Conservation (phyloP, 2,329 filamentous ascomycete genomes). For the Monilinia fructicola region DNA sequence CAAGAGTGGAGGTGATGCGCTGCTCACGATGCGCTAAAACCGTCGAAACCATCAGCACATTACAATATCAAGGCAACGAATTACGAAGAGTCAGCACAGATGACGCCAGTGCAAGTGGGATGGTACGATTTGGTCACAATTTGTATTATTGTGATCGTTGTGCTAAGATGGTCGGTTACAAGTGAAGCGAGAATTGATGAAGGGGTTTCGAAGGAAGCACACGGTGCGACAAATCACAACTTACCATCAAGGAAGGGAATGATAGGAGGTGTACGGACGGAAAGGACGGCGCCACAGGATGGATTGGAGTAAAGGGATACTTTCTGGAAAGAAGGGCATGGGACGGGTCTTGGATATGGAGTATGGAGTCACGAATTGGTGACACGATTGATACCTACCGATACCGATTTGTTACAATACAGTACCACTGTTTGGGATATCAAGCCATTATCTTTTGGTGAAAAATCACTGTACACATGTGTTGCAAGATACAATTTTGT, state of each 20-base stretch:
- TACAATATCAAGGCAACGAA: slow-evolving; percentile 25
- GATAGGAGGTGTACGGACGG: background rate
- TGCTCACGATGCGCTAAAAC: slow-evolving; percentile 62
- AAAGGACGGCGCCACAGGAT: background rate
- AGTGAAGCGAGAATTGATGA: slow-evolving; percentile 44
- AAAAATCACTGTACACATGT: slow-evolving; percentile 6
- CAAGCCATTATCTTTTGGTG: background rate
- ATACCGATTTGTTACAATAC: slow-evolving; percentile 18
- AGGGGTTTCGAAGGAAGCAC: slow-evolving; percentile 10
- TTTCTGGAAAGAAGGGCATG: slow-evolving; percentile 8
- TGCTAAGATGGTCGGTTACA: slow-evolving; percentile 63
- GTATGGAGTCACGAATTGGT: slow-evolving; percentile 14
- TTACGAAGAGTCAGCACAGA: slow-evolving; percentile 46
- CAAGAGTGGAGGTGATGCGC: slow-evolving; percentile 56
- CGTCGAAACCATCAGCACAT: slow-evolving; percentile 56
- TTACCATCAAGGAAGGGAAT: background rate
- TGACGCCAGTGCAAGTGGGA: slow-evolving; percentile 57
- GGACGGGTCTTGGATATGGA: background rate
- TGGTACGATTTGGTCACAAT: slow-evolving; percentile 64
- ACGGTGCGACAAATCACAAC: slow-evolving; percentile 2
- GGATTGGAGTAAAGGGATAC: background rate
- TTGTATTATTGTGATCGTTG: slow-evolving; percentile 66
- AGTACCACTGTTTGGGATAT: slow-evolving; percentile 9
- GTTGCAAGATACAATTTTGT: slow-evolving; percentile 1
- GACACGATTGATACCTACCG: slow-evolving; percentile 15